Base-by-base conservation (phyloP, 345 rosid genomes). In the Reutealis trisperma region DNA sequence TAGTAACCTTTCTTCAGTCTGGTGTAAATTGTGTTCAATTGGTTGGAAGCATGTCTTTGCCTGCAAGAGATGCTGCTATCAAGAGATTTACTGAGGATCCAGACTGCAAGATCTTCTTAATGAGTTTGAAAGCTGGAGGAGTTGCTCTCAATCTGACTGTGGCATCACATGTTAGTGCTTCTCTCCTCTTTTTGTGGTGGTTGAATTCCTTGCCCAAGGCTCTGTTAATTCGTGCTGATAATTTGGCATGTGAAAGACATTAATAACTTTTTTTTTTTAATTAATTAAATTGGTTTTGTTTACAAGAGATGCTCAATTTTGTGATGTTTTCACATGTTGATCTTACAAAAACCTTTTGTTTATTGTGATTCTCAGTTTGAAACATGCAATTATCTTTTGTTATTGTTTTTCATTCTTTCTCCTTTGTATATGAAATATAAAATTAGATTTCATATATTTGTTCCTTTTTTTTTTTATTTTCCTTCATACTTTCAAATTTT, bases 71-170 rank as follows among this genome's bases (percentile, higher is more conserved):
- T 87, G 84, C 82, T 63, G 98, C 97, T 52, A 93, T 95, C 77
- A 95, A 90, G 78, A 92, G 79, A 79, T 95, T 95, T 79, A 89
- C 84, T 42, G 93, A 92, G 75, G 97, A 92, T 82, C 92, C 99
- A 41, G 89, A 91, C 59, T 95, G 99, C 88, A 95, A 79, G 87
- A 87, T 95, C 68, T 95, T 95, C 84, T 87, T 95, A 14, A 88
- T 93, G 90, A 92, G 99, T 83, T 85, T 96, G 84, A 93, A 96
- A 85, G 98, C 98, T 41, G 99, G 99, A 78, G 98, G 99, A 62
- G 87, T 93, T 63, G 99, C 99, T 21, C 94, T 96, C 27, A 96
- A 93, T 83, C 87, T 96, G 73, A 96, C 99, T 9, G 94, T 91
- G n/a, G 99, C 99, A 60, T 96, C 99, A 21, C 94, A 96, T 86